These are phyloP conservation scores for Malus hybrid DNA, from an alignment of 331 rosid species.

Conservation along the genomic window DNA sequence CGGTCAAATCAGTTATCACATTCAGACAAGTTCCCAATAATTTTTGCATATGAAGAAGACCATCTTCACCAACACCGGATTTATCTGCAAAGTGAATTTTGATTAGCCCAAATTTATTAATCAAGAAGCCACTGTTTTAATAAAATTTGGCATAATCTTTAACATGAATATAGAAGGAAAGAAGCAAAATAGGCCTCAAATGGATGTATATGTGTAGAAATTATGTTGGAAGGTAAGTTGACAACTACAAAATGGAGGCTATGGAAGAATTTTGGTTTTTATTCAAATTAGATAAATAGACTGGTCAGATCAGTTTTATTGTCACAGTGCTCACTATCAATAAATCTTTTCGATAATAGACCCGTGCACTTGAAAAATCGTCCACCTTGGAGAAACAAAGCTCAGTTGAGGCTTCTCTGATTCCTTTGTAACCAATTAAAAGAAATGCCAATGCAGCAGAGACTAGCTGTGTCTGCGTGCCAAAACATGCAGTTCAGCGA, in stretches of 20 bases:
- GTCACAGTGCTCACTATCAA: conserved; percentile 44
- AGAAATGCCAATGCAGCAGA: conserved; percentile 62
- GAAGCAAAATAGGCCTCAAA: background rate
- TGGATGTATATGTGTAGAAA: background rate
- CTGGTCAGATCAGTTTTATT: conserved; percentile 3
- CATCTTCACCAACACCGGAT: conserved; percentile 37
- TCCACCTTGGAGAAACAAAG: conserved; percentile 55
- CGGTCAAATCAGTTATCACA: conserved; percentile 46
- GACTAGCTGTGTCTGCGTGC: conserved; percentile 53
- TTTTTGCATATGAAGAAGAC: conserved; percentile 27
- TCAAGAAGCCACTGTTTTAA: no score
- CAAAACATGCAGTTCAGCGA: conserved; percentile 14
- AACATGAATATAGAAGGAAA: no score
- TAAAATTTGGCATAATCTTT: no score
- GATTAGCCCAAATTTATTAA: background rate
- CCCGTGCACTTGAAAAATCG: conserved; percentile 47
- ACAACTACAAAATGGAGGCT: background rate
- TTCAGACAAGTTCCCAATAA: conserved; percentile 62
- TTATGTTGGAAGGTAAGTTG: background rate
- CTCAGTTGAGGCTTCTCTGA: conserved; percentile 57
- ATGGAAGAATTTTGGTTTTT: background rate
- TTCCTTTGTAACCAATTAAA: conserved; percentile 59
- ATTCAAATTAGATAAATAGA: background rate
- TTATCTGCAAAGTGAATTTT: conserved; percentile 47
- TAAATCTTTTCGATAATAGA: conserved; percentile 43